These are phyloP conservation scores for Amphichorda felina DNA, from an alignment of 2,329 filamentous ascomycete genomes.

Conservation along the genomic window DNA sequence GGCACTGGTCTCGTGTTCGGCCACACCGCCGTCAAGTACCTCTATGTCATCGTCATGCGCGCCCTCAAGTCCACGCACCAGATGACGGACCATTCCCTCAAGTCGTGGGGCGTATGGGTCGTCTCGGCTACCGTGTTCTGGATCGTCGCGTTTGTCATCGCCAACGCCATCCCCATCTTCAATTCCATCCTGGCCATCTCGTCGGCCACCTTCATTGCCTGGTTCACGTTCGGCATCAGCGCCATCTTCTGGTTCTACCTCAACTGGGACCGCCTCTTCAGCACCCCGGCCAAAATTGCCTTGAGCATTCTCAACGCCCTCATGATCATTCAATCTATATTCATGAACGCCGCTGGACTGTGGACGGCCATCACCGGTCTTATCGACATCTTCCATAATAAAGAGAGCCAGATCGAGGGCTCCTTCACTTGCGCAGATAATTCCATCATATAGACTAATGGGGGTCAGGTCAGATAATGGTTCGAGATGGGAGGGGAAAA, in stretches of 20 bases:
- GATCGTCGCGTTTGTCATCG: slow-evolving; percentile 20
- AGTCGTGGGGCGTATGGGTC: slow-evolving; percentile 22
- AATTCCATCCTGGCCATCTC: slow-evolving; percentile 23
- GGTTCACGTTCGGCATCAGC: slow-evolving; percentile 24
- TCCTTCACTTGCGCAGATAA: slow-evolving; percentile 21
- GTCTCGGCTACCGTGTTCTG: slow-evolving; percentile 19
- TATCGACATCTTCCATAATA: slow-evolving; percentile 15
- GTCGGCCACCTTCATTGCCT: slow-evolving; percentile 21
- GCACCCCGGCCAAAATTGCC: slow-evolving; percentile 14
- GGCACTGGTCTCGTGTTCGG: slow-evolving; percentile 18
- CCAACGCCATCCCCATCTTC: slow-evolving; percentile 23
- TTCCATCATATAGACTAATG: slow-evolving; percentile 15
- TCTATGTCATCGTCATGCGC: slow-evolving; percentile 14
- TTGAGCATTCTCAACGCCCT: slow-evolving; percentile 15
- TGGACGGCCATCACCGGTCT: slow-evolving; percentile 20
- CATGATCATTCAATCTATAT: slow-evolving; percentile 17
- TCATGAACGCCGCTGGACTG: slow-evolving; percentile 21
- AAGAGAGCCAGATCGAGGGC: slow-evolving; percentile 14
- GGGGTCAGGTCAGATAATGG: too few relatives aligned
- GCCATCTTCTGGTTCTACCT: slow-evolving; percentile 23
- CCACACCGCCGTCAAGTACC: slow-evolving; percentile 20
- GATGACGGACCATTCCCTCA: slow-evolving; percentile 18
- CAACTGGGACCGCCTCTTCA: slow-evolving; percentile 19
- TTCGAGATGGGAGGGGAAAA: too few relatives aligned
- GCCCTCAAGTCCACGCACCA: slow-evolving; percentile 16